A percentile compares a stretch with the other conserved stretches of the same genome.
Conservation (phyloP, 2,329 filamentous ascomycete species). For the Diaporthe sp. region DNA sequence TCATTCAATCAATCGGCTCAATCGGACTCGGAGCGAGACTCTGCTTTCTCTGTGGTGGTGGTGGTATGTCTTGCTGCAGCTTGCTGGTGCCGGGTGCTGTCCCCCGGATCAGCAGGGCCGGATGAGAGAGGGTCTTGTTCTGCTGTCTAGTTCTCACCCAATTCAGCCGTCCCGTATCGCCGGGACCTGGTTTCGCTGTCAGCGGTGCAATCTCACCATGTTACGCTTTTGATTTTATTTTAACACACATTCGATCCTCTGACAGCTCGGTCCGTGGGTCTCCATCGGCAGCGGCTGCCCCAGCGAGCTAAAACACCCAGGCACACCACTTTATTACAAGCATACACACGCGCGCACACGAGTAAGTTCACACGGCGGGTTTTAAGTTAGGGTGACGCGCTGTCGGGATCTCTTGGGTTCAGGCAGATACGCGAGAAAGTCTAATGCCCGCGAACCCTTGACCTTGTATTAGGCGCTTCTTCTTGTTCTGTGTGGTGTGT, state of each 20-base stretch:
- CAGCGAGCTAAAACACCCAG: slow-evolving; percentile 12
- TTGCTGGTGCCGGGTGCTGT: background rate
- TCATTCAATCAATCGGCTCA: background rate
- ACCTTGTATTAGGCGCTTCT: background rate
- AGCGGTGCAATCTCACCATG: slow-evolving; percentile 2
- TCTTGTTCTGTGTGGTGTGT: background rate
- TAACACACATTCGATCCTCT: background rate
- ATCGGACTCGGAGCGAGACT: background rate
- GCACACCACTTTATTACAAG: background rate
- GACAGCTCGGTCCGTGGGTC: slow-evolving; percentile 6
- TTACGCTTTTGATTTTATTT: background rate
- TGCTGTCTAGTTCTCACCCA: background rate
- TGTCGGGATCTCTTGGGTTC: slow-evolving; percentile 35
- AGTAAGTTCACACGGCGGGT: slow-evolving; percentile 31
- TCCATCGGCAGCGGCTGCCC: slow-evolving; percentile 13
- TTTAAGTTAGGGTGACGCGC: slow-evolving; percentile 40
- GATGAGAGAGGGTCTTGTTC: background rate
- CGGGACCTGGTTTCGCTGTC: background rate
- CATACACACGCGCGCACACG: background rate
- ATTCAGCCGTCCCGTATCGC: background rate
- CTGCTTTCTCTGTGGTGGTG: background rate
- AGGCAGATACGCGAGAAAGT: slow-evolving; percentile 37
- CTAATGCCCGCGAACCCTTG: slow-evolving; percentile 28
- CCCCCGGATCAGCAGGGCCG: slow-evolving; percentile 4
- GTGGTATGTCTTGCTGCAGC: slow-evolving; percentile 1